Evolutionary conservation across 1,139 yeast species (phyloP).

Genomic region (Zygoascus sp.): DNA sequence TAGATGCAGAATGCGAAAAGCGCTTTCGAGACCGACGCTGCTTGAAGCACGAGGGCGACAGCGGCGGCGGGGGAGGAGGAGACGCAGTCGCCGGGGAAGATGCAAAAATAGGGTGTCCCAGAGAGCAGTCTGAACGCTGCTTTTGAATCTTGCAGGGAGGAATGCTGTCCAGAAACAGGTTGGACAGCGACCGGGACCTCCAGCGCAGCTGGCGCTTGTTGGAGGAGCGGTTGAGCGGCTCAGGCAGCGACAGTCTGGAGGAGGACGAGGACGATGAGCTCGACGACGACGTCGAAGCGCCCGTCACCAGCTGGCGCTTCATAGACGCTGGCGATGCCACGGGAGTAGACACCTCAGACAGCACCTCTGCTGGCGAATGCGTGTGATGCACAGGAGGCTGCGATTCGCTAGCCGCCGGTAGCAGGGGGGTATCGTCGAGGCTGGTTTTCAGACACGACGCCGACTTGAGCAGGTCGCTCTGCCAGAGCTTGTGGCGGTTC

Average conservation of each 20-base stretch:
- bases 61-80: constrained; percentile 9
- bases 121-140: constrained; percentile 7
- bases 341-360: neutral
- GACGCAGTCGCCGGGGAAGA: too few species aligned
- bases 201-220: constrained; percentile 9
- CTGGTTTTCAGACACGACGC: neutral
- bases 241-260: constrained; percentile 4
- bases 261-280: too few species aligned
- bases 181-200: constrained; percentile 10
- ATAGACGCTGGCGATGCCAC: constrained; percentile 1
- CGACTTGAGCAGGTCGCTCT: neutral
- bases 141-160: constrained; percentile 12
- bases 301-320: neutral
- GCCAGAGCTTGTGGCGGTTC: constrained; percentile 2
- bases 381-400: neutral
- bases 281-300: too few species aligned
- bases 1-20: constrained; percentile 6
- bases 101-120: constrained; percentile 2
- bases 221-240: constrained; percentile 2
- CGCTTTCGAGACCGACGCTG: constrained; percentile 5
- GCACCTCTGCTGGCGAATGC: neutral
- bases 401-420: neutral
- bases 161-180: constrained; percentile 4
- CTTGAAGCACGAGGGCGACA: constrained; percentile 4
- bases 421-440: neutral